Base-by-base conservation (phyloP, 345 rosid genomes). In the Gossypium turneri region DNA sequence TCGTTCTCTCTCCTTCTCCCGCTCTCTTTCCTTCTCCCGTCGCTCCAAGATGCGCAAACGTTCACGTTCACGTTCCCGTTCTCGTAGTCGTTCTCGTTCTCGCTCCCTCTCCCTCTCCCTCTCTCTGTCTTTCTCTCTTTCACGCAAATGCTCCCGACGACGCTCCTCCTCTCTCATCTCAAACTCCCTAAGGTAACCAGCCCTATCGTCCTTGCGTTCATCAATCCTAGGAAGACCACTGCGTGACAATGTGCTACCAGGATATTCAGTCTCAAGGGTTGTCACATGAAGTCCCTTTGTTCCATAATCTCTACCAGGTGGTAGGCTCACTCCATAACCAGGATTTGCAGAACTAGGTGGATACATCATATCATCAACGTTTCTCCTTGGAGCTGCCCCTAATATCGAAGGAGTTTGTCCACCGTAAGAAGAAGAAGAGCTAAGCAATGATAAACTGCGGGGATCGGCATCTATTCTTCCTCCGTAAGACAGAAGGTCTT, bases 321-420 rank as follows among this genome's bases (percentile, higher is more conserved):
- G 99, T 79, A 96, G 81, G 85, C 99, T 96, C 78, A 96, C 97
- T 45, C 97, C 98, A 84, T 96, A 93, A 68, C 98, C 99, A 16
- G 99, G 99, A 83, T 96, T 93, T 43, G 92, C 82, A 53, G 93
- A 85, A 74, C 84, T 84, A 70, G 88, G 93, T 60, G 85, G 73
- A 77, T 91, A 85, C n/a, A 87, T 61, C 71, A 89, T 84, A 76
- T 96, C 97, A 51, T 96, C 99, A 67, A 85, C 82, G 74, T 86
- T 93, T 81, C 92, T 93, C 71, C 89, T 86, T 4, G 97, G 98
- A 79, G 82, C 97, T 74, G 98, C 97, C 74, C 98, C 98, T 86
- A 93, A 82, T 73, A 96, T 86, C 15, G 99, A 90, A 51, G 97
- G 84, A 77, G 92, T 70, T 82, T 86, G 90, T 79, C 88, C 90